Base-by-base conservation (phyloP, 306 rosid species). In the Gastrolobium villosum region DNA sequence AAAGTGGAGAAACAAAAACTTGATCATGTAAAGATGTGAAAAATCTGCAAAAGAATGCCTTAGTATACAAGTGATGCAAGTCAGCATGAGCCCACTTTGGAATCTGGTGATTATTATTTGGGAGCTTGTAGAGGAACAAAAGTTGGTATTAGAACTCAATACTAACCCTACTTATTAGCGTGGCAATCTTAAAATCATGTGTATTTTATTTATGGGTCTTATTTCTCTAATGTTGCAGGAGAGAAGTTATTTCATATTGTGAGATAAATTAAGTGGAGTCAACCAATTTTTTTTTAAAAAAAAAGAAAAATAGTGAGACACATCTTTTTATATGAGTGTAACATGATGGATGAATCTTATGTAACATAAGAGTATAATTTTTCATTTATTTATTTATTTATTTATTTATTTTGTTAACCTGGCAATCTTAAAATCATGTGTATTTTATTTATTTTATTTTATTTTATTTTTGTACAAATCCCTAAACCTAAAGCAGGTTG, bases 21-120 rank as follows among this genome's bases (percentile, higher is more conserved):
- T 59, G 0, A 72, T 37, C 26, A 54, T 49, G 66, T 7, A 53
- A 69, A 78, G 54, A 54, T 34, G 70, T 50, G 61, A 43, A 67
- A 72, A 40, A 59, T 57, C 83, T 57, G 8, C 31, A 79, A 40
- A 39, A 41, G 74, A 77, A 79, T 79, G 78, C 57, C 87, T 75
- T 84, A 45, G 36, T 56, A 79, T 59, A 84, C 84, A 84, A 79
- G 86, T 55, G 82, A 77, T 83, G 76, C 82, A 35, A 82, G 68
- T 83, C 50, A 66, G 62, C 75, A 63, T 79, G 78, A 70, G 53
- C 81, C 87, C 81, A 74, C 81, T 35, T 50, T 34, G 10, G 65
- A 81, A 76, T 78, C 65, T 6, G 20, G 41, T 50, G 36, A 60
- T 75, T 77, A 77, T 56, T 54, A 15, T 67, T 59, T 66, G 10